Evolutionary conservation across 2,329 filamentous ascomycete genomes (phyloP), one percentile per base, ranked within the genome.

Genomic region (Whalleya microplaca): DNA sequence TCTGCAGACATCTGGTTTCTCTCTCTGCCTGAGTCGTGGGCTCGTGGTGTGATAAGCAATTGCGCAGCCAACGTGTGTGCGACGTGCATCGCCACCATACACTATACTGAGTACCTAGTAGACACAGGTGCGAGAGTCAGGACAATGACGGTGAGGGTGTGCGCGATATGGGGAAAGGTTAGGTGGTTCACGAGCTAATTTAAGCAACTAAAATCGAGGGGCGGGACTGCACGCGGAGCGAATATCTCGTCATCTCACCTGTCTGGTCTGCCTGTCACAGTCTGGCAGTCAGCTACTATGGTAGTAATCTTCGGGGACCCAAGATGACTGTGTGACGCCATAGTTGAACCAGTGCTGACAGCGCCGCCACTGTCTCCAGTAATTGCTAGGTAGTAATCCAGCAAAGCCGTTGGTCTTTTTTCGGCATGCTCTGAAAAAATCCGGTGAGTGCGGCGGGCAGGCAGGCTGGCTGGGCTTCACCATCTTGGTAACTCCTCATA

Each of bases 191-290:
- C n/a, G n/a, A 27, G n/a, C 44, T 46, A 46, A 46, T 46, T 46
- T 46, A 32, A 46, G 44, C 21, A 46, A 46, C 29, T 32, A 18
- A 32, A 46, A 29, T n/a, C 21, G 16, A 46, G 21, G n/a, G 16
- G 44, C 29, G 21, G 44, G 12, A 23, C 16, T 32, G 23, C 18
- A 46, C 32, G 32, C 32, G 4, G 32, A 8, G 32, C 32, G 21
- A 46, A 46, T 23, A 46, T 46, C 21, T 46, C 44, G 44, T 46
- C 44, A 46, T 46, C 44, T 46, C 21, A 18, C 21, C 21, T n/a
- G 21, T 32, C 21, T 32, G 44, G n/a, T n/a, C n/a, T n/a, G n/a
- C n/a, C n/a, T n/a, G n/a, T n/a, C n/a, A n/a, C n/a, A n/a, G n/a
- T n/a, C n/a, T n/a, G n/a, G 4, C 43, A 23, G 27, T 29, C 27